A percentile compares a stretch with the other conserved stretches of the same genome.
These are phyloP conservation scores for Cladosporium oxysporum DNA, from an alignment of 2,329 filamentous ascomycete species.

Conservation along the genomic window DNA sequence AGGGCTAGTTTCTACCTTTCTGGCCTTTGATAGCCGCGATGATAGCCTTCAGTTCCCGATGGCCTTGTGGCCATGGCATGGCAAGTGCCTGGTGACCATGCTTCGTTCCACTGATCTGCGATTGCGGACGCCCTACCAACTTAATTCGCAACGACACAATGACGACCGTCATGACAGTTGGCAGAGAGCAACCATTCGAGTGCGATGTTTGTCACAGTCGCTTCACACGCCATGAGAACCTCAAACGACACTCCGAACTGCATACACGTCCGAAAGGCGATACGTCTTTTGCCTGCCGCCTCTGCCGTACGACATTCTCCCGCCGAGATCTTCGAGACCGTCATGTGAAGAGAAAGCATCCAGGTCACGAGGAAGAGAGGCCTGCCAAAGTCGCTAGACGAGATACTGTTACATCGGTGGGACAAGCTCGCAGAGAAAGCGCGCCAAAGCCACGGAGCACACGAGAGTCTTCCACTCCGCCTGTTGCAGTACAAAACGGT, in stretches of 20 bases:
- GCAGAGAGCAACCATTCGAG: slow-evolving; percentile 42
- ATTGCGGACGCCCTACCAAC: not conserved
- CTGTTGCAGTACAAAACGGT: not conserved
- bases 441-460: not conserved
- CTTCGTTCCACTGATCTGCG: not conserved
- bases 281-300: slow-evolving; percentile 37
- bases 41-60: slow-evolving; percentile 3
- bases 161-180: not conserved
- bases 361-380: slow-evolving; percentile 29
- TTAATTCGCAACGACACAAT: not conserved
- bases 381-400: slow-evolving; percentile 15
- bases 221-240: slow-evolving; percentile 45
- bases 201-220: slow-evolving; percentile 43
- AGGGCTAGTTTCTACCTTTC: not conserved
- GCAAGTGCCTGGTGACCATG: not conserved
- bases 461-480: not conserved
- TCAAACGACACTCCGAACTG: slow-evolving; percentile 46
- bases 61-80: slow-evolving; percentile 1
- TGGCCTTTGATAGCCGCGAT: slow-evolving; percentile 5
- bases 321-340: slow-evolving; percentile 44
- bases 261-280: slow-evolving; percentile 34
- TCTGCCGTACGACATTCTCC: slow-evolving; percentile 46
- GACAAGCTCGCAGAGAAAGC: not conserved
- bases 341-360: slow-evolving; percentile 48
- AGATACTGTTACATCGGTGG: slow-evolving; percentile 11